phyloP scores from a whole-genome alignment of 192 early-diverging fungal genomes.

The Coemansia erecta region DNA sequence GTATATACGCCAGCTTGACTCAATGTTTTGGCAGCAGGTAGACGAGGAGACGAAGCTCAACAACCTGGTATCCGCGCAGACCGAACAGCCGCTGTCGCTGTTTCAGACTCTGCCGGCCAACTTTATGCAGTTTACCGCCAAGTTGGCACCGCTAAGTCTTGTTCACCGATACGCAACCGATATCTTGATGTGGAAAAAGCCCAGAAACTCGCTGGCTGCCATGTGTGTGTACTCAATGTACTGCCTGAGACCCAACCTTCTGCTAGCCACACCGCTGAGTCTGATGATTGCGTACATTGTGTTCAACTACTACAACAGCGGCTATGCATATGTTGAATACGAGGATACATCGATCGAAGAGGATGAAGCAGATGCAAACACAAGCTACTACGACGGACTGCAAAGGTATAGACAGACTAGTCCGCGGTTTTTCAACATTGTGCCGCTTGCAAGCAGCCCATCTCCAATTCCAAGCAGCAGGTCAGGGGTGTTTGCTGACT shows the following conservation, averaged over 20 bases:
- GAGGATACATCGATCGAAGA: neutral
- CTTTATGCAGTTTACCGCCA: conserved; percentile 55
- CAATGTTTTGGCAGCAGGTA: conserved; percentile 50
- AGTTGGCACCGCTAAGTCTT: conserved; percentile 38
- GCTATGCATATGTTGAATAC: neutral
- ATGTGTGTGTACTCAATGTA: conserved; percentile 45
- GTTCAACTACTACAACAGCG: conserved; percentile 39
- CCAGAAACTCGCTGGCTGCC: conserved; percentile 28
- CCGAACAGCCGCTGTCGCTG: conserved; percentile 53
- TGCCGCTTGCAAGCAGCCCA: conserved; percentile 9
- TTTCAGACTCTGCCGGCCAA: conserved; percentile 52
- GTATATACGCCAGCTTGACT: conserved; percentile 37
- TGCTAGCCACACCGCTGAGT: conserved; percentile 38
- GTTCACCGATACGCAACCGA: conserved; percentile 25
- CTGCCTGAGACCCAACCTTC: conserved; percentile 45
- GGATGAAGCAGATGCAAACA: neutral
- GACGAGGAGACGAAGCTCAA: conserved; percentile 42
- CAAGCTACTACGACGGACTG: neutral
- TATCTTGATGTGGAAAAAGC: conserved; percentile 45
- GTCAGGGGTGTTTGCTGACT: neutral
- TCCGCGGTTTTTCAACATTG: conserved; percentile 15
- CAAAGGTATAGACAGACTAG: neutral
- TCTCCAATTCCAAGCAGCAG: neutral
- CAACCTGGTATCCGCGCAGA: conserved; percentile 28
- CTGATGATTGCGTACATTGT: conserved; percentile 48